Base-by-base conservation (phyloP, 2,329 filamentous ascomycete species). In the Pseudonectria foliicola region DNA sequence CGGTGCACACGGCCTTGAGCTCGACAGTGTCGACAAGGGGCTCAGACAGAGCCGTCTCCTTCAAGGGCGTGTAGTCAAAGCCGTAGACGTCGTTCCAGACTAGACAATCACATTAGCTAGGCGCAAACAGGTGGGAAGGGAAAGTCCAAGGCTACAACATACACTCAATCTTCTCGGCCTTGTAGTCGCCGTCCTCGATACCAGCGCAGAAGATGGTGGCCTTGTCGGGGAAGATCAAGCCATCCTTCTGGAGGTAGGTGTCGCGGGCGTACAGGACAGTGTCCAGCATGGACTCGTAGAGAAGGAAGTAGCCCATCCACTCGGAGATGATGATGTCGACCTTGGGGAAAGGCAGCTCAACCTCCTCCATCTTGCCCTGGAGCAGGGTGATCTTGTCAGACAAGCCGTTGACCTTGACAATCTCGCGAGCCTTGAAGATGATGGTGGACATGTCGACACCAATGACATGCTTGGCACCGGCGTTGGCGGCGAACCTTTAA, bases 91-190 rank as follows among this genome's bases (percentile, higher is more conserved):
- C 95, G 60, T 96, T 89, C 92, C 92, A 98, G 75, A 96, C 90
- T 96, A 33, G 30, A 25, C n/a, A 4, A 13, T 18, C 10, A 25
- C 11, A 27, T 44, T 37, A 41, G 35, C 13, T 37, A 26, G 21
- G 24, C 15, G 16, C 24, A 14, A 13, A 3, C n/a, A 8, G 3
- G 12, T 15, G 12, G 10, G 25, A 29, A 6, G 8, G 21, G 12
- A n/a, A 13, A n/a, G 3, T n/a, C 12, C 7, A 15, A 13, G n/a
- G 14, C 12, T 29, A 29, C 12, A 32, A 66, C 87, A 70, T 64
- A 96, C 90, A 98, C 65, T 89, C 90, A 57, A 98, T 98, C 76
- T 98, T 98, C 72, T 98, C 92, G 46, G 96, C 90, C 75, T 96
- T 96, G 77, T 98, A 98, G 44, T 98, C 92, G 48, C 92, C 92